These are phyloP conservation scores for Leishmania arabica DNA, from an alignment of 208 protist species.

Conservation along the genomic window DNA sequence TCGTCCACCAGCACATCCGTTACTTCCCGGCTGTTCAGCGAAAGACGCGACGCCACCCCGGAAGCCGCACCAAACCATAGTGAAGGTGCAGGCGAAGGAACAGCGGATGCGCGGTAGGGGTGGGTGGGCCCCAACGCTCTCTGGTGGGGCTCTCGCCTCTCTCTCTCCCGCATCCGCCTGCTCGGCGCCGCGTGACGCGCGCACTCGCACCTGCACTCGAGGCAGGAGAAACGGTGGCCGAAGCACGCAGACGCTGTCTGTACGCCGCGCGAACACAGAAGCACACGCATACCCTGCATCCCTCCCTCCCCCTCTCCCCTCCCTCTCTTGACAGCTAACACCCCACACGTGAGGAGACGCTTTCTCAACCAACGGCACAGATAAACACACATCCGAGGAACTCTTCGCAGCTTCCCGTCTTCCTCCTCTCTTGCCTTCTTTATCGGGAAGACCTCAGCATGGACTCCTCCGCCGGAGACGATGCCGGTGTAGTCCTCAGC, in stretches of 20 bases:
- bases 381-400: constrained; percentile 1
- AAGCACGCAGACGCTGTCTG: not conserved
- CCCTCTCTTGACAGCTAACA: not conserved
- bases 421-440: not conserved
- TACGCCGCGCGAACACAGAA: not conserved
- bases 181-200: not conserved
- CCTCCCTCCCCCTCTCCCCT: too few species aligned
- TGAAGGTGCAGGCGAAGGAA: not conserved
- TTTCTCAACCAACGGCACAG: not conserved
- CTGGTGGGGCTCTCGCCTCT: not conserved
- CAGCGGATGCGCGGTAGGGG: not conserved
- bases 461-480: not conserved
- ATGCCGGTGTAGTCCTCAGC: not conserved
- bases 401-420: not conserved
- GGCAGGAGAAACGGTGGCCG: not conserved
- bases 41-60: not conserved
- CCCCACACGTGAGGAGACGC: not conserved
- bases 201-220: not conserved
- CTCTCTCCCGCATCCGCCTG: not conserved
- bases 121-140: not conserved
- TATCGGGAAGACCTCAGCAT: not conserved
- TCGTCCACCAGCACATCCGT: not conserved
- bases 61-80: not conserved
- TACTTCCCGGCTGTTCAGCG: not conserved
- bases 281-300: not conserved